Base-by-base conservation (phyloP, 352 stramenopile genomes). In the Blastocystis sp. region DNA sequence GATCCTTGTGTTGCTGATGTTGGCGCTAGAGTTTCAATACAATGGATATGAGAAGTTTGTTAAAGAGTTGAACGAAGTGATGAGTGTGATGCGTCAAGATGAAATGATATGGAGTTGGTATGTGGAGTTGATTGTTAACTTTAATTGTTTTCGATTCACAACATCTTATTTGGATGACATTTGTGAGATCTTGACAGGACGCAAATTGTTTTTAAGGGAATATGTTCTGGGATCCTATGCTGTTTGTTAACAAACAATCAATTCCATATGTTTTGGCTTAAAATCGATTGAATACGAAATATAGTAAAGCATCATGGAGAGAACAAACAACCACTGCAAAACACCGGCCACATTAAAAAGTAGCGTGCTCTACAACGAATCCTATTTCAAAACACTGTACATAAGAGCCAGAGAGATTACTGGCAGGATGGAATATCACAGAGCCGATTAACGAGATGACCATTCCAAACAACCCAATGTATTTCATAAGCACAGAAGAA, bases 241-340 rank as follows among this genome's bases (percentile, higher is more conserved):
- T 85, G 45, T 85, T 85, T 85, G 47, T 81, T 20, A 78, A 24
- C 18, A 78, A 30, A 55, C 37, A 41, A 54, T 53, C 6, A 47
- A 30, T n/a, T 50, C 34, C 54, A n/a, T 50, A 30, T 50, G 30
- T n/a, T 55, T 11, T 59, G 3, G 66, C 34, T 64, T 64, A 39
- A 89, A 89, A 50, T 89, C 78, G 41, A 64, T 64, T 13, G 78
- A 39, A 43, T 89, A 89, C 47, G 63, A 79, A 18, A n/a, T 37
- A 26, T 47, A 89, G 34, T 75, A 89, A 13, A 89, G 4, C 41
- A 89, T 89, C 78, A 89, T 89, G 9, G 63, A 63, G 3, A 47
- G 43, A 18, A 89, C 78, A 43, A 89, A 89, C 3, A 89, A 26
- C 78, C 78, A 89, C 63, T 89, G 78, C 16, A 56, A 37, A 20